phyloP scores from a whole-genome alignment of 192 early-diverging fungal species.

The Backusella luteola region DNA sequence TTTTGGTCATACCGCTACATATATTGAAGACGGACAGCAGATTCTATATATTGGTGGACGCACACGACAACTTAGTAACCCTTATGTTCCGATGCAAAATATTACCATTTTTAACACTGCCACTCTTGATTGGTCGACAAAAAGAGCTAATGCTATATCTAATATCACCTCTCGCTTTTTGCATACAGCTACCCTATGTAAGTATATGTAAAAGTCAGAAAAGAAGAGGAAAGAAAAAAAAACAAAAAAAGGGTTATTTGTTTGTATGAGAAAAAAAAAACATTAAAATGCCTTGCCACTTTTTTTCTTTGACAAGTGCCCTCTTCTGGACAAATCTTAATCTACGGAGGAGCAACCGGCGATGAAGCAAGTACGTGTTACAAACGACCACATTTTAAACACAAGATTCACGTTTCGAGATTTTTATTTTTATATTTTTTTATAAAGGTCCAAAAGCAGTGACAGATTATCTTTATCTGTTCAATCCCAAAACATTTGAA shows the following conservation, averaged over 20 bases:
- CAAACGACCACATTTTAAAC: not conserved
- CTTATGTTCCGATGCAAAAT: not conserved
- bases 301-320: slow-evolving; percentile 1
- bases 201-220: not conserved
- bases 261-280: not conserved
- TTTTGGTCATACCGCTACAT: slow-evolving; percentile 9
- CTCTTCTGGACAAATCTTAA: slow-evolving; percentile 2
- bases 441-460: not conserved
- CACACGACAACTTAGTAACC: not conserved
- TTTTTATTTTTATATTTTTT: not conserved
- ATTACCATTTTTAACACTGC: not conserved
- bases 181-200: slow-evolving; percentile 3
- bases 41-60: slow-evolving; percentile 4
- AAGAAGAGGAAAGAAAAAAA: not conserved
- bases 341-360: slow-evolving; percentile 2
- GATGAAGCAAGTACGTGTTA: not conserved
- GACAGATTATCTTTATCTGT: not conserved
- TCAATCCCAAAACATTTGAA: slow-evolving; percentile 9
- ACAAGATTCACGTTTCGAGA: not conserved
- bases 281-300: not conserved
- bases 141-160: not conserved
- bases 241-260: not conserved
- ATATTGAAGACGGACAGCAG: not conserved
- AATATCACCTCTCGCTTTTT: not conserved
- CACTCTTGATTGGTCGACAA: not conserved